A percentile compares a stretch with the other conserved stretches of the same genome.
These are phyloP conservation scores for Fomes fomentarius DNA, from an alignment of 1,284 basidiomycete species.

Conservation along the genomic window DNA sequence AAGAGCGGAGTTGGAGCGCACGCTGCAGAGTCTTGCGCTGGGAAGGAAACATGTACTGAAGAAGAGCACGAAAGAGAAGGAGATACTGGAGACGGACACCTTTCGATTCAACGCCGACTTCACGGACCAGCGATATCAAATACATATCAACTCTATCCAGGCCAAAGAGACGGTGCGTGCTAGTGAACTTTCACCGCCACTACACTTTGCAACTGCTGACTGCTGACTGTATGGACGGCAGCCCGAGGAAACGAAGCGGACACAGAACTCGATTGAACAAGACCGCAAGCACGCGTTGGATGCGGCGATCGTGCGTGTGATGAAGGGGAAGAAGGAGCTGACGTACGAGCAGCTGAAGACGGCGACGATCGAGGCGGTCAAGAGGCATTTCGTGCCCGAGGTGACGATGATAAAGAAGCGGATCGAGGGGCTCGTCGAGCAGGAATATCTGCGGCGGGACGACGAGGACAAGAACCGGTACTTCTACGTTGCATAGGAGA, in stretches of 20 bases:
- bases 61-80: slow-evolving; percentile 81
- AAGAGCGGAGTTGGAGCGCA: slow-evolving; percentile 76
- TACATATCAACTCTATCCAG: slow-evolving; percentile 97
- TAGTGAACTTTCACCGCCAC: too few species aligned
- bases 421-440: slow-evolving; percentile 81
- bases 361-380: slow-evolving; percentile 80
- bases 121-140: slow-evolving; percentile 76
- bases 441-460: slow-evolving; percentile 84
- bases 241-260: slow-evolving; percentile 87
- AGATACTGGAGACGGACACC: slow-evolving; percentile 77
- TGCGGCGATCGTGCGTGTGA: slow-evolving; percentile 92
- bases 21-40: slow-evolving; percentile 90
- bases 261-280: slow-evolving; percentile 82
- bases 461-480: slow-evolving; percentile 72
- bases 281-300: slow-evolving; percentile 89
- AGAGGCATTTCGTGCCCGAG: slow-evolving; percentile 74
- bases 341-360: slow-evolving; percentile 79
- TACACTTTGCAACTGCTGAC: too few species aligned
- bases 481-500: slow-evolving; percentile 71
- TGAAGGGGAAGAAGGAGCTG: slow-evolving; percentile 89
- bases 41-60: slow-evolving; percentile 89
- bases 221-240: slow-evolving; percentile 31
- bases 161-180: slow-evolving; percentile 81
- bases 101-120: slow-evolving; percentile 88
- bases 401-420: slow-evolving; percentile 83